A percentile compares a stretch with the other conserved stretches of the same genome.
phyloP scores from a whole-genome alignment of 2,329 filamentous ascomycete species.

The Xylaria sp. region DNA sequence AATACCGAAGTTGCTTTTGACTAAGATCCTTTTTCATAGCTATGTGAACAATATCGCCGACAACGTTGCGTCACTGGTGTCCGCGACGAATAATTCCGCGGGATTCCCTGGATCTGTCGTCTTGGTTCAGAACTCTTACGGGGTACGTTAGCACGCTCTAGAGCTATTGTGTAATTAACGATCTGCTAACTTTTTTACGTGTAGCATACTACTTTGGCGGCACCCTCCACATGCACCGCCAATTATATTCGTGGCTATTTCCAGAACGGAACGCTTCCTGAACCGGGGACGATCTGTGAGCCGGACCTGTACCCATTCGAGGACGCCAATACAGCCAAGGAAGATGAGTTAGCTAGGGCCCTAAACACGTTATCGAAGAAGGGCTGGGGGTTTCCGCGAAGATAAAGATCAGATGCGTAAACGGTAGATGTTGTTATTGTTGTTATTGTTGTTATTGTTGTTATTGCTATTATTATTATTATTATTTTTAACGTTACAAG shows the following conservation, averaged over 20 bases:
- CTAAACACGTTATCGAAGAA: conserved; percentile 24
- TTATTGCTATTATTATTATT: no score
- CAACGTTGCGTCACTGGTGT: conserved; percentile 43
- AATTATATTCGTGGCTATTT: conserved; percentile 51
- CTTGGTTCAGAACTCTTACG: conserved; percentile 56
- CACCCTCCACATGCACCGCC: conserved; percentile 52
- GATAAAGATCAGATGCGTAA: neutral
- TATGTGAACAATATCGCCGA: conserved; percentile 46
- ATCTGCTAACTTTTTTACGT: neutral
- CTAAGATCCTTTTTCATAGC: conserved; percentile 4
- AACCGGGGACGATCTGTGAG: conserved; percentile 52
- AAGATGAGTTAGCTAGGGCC: conserved; percentile 24
- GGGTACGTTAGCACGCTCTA: conserved; percentile 45
- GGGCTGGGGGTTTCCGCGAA: conserved; percentile 20
- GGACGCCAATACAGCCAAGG: conserved; percentile 11
- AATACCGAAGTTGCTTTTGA: neutral
- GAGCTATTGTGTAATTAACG: neutral
- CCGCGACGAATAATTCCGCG: conserved; percentile 39
- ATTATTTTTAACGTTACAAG: no score
- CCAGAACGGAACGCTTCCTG: conserved; percentile 52
- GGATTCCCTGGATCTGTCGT: conserved; percentile 53
- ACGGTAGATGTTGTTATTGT: no score
- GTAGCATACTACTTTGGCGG: conserved; percentile 57
- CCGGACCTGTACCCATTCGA: conserved; percentile 52
- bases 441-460: no score